Conservation (phyloP, 2,329 filamentous ascomycete species). For the Epichloe gansuensis region DNA sequence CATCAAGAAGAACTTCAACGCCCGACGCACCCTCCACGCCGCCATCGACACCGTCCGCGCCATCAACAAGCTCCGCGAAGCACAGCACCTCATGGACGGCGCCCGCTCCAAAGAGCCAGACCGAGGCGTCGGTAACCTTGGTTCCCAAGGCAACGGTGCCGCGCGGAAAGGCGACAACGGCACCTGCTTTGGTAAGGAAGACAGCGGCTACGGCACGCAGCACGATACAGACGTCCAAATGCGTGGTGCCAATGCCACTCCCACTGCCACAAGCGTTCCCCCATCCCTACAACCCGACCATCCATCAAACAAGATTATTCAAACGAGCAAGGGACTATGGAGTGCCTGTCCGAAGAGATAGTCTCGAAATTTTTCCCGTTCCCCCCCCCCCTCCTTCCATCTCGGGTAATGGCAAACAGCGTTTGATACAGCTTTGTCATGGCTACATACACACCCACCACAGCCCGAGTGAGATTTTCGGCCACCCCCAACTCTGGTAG, state of each 20-base stretch:
- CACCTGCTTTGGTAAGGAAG: constrained; percentile 27
- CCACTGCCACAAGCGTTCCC: constrained; percentile 26
- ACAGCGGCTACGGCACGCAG: constrained; percentile 38
- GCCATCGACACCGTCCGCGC: constrained; percentile 59
- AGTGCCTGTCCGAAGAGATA: constrained; percentile 20
- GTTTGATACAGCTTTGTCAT: background rate
- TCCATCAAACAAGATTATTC: constrained; percentile 42
- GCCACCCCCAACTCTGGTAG: background rate
- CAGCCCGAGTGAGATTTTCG: too few relatives aligned
- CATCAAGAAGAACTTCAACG: constrained; percentile 65
- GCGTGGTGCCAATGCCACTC: constrained; percentile 33
- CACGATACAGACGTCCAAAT: constrained; percentile 28
- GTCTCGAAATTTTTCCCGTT: background rate
- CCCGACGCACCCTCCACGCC: constrained; percentile 53
- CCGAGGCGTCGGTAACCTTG: constrained; percentile 18
- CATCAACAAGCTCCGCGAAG: constrained; percentile 58
- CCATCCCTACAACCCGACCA: constrained; percentile 41
- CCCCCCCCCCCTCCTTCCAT: too few relatives aligned
- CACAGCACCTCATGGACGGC: constrained; percentile 47
- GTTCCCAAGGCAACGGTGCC: constrained; percentile 6
- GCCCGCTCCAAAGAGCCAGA: constrained; percentile 36
- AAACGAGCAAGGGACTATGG: constrained; percentile 54
- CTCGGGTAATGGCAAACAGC: background rate
- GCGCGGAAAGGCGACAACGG: constrained; percentile 32
- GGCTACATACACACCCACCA: too few relatives aligned